Base-by-base conservation (phyloP, 768 basidiomycete genomes). In the Tubosaeta sp. region DNA sequence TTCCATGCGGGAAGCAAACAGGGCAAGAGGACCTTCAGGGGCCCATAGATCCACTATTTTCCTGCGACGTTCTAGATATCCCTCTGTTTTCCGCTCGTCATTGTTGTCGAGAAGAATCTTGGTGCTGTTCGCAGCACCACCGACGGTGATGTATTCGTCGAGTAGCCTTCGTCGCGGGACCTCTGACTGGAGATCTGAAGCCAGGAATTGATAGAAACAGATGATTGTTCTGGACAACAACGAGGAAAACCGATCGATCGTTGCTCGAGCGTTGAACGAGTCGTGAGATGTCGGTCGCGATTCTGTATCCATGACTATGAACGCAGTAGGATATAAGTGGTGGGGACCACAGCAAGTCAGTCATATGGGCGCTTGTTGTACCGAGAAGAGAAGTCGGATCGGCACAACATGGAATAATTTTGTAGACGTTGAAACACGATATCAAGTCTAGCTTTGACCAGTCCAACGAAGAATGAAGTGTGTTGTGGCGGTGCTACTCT, bases 81-180 rank as follows among this genome's bases (percentile, higher is more conserved):
- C 63, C n/a, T 58, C 61, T 1, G 54, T 45, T 39, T 61, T 61
- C 16, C 51, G 61, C 42, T 65, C 59, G 35, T 61, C 56, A 12
- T 54, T 64, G 27, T 52, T 56, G 14, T 65, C 62, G 22, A 65
- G 59, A 39, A 62, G 59, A 19, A 62, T 53, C 49, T 59, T 65
- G 35, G 54, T 62, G 16, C 60, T 62, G 33, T 57, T 67, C 10
- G 62, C 59, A 10, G 60, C 50, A 14, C 64, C 65, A 26, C 65
- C 64, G 29, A 65, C 57, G 22, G 62, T 59, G 51, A 65, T 63
- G 54, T 67, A 59, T 37, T 66, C 64, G 17, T 65, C 65, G 19
- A 66, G 57, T 10, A 66, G 42, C 13, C 44, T 47, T 46, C 60
- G 55, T 32, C 65, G 60, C 33, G 54, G 57, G 34, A 35, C 55